phyloP scores from a whole-genome alignment of 2,329 filamentous ascomycete species.

The Dactylellina drechsleri region DNA sequence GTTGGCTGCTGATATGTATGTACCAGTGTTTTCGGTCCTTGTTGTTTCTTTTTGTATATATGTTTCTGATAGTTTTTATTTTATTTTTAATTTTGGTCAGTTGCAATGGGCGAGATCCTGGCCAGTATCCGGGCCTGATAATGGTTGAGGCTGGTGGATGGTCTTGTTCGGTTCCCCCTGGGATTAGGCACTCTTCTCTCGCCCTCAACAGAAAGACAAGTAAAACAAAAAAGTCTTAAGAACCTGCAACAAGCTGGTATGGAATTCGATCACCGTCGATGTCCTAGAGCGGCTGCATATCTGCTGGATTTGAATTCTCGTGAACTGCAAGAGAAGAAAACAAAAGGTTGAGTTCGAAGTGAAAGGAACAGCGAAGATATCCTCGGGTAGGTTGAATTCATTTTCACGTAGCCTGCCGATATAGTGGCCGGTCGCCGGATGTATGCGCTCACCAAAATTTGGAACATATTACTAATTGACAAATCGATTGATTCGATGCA shows the following conservation, averaged over 20 bases:
- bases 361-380: not conserved
- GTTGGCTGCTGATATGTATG: not conserved
- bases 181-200: slow-evolving; percentile 42
- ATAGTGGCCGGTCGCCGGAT: slow-evolving; percentile 2
- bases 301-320: slow-evolving; percentile 35
- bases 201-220: slow-evolving; percentile 33
- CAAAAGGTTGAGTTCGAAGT: slow-evolving; percentile 9
- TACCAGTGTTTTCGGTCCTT: not conserved
- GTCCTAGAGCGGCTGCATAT: slow-evolving; percentile 51
- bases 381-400: too few relatives aligned
- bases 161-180: slow-evolving; percentile 33
- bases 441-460: not conserved
- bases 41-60: too few relatives aligned
- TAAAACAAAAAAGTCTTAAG: slow-evolving; percentile 12
- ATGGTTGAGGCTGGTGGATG: slow-evolving; percentile 42
- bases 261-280: slow-evolving; percentile 53
- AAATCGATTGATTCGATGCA: not conserved
- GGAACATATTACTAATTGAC: slow-evolving; percentile 8
- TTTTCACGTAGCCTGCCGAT: not conserved
- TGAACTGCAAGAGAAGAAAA: slow-evolving; percentile 11
- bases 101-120: not conserved
- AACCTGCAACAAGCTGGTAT: slow-evolving; percentile 37
- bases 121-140: slow-evolving; percentile 44
- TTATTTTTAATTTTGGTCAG: slow-evolving; percentile 6
- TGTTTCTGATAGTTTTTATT: not conserved